Evolutionary conservation across 108 stramenopile species (phyloP), one percentile per base, ranked within the genome.

Genomic region (Schizochytrium sp.): DNA sequence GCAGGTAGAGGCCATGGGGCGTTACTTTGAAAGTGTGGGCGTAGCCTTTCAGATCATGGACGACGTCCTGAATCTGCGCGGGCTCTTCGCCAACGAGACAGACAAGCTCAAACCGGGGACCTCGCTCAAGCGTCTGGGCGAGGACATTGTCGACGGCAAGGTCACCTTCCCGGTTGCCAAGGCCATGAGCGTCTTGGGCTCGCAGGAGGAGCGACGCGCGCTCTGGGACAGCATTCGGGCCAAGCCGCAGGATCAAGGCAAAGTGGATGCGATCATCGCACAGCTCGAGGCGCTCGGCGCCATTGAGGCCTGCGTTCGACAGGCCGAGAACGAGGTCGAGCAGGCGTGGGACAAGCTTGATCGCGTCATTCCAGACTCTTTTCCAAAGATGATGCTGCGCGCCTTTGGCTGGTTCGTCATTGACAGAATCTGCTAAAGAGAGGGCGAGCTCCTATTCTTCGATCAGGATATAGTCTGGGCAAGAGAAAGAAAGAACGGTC

Each of bases 41-140:
- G 58, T 89, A 21, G 89, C 89, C 5, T 89, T 89, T 44, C 87
- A 89, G 53, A 87, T 89, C 76, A 89, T 89, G 89, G 89, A 89
- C 60, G 89, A 89, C 53, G 89, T 89, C 19, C 76, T 89, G 5
- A 89, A 89, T 87, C 43, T 89, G 44, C 76, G 76, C n/a, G 89
- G 89, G 21, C 83, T 89, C 72, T 44, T 10, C 41, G 88, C 89
- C 58, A 23, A 18, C 25, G 89, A 87, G 16, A 44, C 76, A 2
- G 89, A 89, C 88, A 76, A 87, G 72, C 51, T 83, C 48, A 87
- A 59, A 43, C 5, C 28, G 5, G 87, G 59, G 21, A 6, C 21
- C 28, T 8, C 18, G 41, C 76, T 89, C 25, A 89, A 89, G 60
- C 8, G 16, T 14, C 55, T 89, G 45, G 89, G 89, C 6, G 89